Evolutionary conservation across 495 filamentous ascomycete genomes (phyloP), one percentile per base, ranked within the genome.

Genomic region (Evernia prunastri): DNA sequence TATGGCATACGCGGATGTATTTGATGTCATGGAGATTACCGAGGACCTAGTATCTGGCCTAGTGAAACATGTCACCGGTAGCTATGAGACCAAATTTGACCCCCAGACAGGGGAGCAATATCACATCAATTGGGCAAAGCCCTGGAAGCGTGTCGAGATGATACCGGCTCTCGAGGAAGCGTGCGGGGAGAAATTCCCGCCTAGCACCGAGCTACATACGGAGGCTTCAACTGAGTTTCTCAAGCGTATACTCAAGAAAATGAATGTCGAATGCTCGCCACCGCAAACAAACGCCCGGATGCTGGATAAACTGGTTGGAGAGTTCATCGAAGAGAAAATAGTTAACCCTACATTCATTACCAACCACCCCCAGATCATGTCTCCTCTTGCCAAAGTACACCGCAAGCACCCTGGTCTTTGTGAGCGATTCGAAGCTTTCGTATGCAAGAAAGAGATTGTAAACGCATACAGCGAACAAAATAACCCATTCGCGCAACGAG

Each of bases 381-480:
- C 89, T 25, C 94, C 94, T 7, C 81, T 97, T 36, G 95, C 94
- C 80, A 97, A 99, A 82, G 91, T 90, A 76, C 89, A 96, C 78
- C 89, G 95, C 65, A 70, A 78, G 64, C 82, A 85, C 66, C 81
- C 86, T 56, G 95, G 95, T 69, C 84, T 98, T 18, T 96, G 91
- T 74, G 94, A 98, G 78, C 87, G 95, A 60, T 97, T 97, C 77
- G 94, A 98, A 78, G 92, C 89, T 25, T 98, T 98, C 71, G 95
- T 96, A 37, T 92, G 89, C 83, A 96, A 91, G 81, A 96, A 97
- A 83, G 91, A 96, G 74, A 95, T 97, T 67, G 86, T 86, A 66
- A 96, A 97, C 71, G 91, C 92, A 4, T 97, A 97, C 79, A 99
- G 94, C 18, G 94, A 97, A 82, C 86, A 97, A 80, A 97, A 98